Percentiles rank a stretch among this genome's conserved stretches.
Conservation (phyloP, 176 grass and related monocot genomes). For the Calamus simplicifolius region DNA sequence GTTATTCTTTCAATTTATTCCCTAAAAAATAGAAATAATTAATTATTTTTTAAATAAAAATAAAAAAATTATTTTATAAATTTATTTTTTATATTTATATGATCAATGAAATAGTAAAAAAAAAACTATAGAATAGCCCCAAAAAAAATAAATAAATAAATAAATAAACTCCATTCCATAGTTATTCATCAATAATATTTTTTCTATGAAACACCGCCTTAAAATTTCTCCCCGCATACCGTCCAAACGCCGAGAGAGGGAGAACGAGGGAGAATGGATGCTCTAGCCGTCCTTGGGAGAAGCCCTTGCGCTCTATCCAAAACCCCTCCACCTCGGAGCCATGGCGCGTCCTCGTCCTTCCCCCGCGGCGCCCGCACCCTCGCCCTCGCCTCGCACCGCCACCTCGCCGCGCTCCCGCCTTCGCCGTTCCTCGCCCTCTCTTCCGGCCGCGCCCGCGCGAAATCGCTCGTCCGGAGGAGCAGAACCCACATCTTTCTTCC, state of each 20-base stretch:
- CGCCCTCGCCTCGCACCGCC: not conserved
- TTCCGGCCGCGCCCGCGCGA: slow-evolving; percentile 6
- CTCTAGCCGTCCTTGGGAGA: slow-evolving; percentile 24
- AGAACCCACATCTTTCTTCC: slow-evolving; percentile 19
- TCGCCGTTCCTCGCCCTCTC: slow-evolving; percentile 26
- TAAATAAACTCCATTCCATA: too few relatives aligned
- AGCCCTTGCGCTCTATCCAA: slow-evolving; percentile 9
- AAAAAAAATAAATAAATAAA: too few relatives aligned
- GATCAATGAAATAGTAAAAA: too few relatives aligned
- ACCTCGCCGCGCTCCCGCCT: slow-evolving; percentile 10
- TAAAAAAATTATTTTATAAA: too few relatives aligned
- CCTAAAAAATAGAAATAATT: too few relatives aligned
- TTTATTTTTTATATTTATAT: too few relatives aligned
- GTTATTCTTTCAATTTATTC: too few relatives aligned
- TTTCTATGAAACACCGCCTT: too few relatives aligned
- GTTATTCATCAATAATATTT: too few relatives aligned
- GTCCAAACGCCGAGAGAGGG: not conserved
- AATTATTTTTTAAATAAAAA: too few relatives aligned
- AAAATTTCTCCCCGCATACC: too few relatives aligned
- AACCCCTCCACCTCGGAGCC: not conserved
- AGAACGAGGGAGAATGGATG: slow-evolving; percentile 25
- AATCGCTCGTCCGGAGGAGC: slow-evolving; percentile 13
- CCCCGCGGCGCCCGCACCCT: slow-evolving; percentile 6
- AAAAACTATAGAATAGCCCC: too few relatives aligned
- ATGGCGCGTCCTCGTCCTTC: not conserved